Conservation (phyloP, 345 rosid species). For the Eucalyptus urophylla region DNA sequence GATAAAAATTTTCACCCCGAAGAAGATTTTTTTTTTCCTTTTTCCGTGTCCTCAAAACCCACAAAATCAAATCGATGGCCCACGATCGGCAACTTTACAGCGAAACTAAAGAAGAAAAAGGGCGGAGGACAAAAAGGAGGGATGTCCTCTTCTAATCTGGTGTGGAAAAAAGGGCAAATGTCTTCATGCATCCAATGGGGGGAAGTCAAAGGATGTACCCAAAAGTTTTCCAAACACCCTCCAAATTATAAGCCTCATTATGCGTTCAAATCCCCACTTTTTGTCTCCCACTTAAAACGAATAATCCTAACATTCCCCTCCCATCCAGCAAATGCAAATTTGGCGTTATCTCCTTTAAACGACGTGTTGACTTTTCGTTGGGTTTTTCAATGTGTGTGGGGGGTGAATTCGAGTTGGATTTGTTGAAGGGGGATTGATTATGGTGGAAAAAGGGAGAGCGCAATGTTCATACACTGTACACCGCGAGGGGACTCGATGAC, state of each 20-base stretch:
- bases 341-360: background rate
- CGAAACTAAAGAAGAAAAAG: background rate
- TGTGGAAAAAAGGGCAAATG: background rate
- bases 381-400: background rate
- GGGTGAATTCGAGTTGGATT: background rate
- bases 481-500: background rate
- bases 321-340: background rate
- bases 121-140: background rate
- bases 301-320: background rate
- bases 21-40: background rate
- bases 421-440: background rate
- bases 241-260: conserved; percentile 6
- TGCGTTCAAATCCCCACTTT: conserved; percentile 1
- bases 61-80: background rate
- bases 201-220: conserved; percentile 16
- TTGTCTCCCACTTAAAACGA: background rate
- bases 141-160: background rate
- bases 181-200: conserved; percentile 7
- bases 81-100: background rate
- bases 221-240: background rate
- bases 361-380: background rate
- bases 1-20: background rate
- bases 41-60: background rate
- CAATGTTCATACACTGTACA: background rate
- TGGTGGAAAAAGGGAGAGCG: background rate